Base-by-base conservation (phyloP, 768 basidiomycete species). In the Mycena leptocephala region DNA sequence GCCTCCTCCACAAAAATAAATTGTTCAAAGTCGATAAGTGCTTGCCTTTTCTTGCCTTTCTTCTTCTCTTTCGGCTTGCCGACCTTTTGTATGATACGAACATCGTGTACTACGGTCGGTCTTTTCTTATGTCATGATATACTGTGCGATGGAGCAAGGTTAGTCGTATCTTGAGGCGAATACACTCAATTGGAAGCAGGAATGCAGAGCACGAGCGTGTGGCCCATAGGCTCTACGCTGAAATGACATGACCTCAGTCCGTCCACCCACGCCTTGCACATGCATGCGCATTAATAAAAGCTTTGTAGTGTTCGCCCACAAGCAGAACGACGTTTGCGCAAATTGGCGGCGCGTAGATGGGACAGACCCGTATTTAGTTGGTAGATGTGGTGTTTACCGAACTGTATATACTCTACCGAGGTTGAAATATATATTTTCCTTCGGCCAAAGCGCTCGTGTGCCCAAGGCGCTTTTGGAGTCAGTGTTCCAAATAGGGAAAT, bases 61-160 rank as follows among this genome's bases (percentile, higher is more conserved):
- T 41, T 41, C 39, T 55, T 53, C 22, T 28, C 63, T 24, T 61
- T 48, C 24, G n/a, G n/a, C n/a, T n/a, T n/a, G n/a, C n/a, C n/a
- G n/a, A n/a, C n/a, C 33, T 37, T 24, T 64, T 70, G 70, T 76
- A 76, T 67, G 75, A 63, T 76, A 76, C 75, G 62, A 76, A 76
- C 35, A 10, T 76, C 70, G 75, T 76, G 75, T 76, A 76, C 75
- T 76, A 76, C 75, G 75, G 75, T 76, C 64, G 75, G 75, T 76
- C 70, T 76, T 71, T 71, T 68, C 56, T 62, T 76, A 75, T 76
- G 55, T 48, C 39, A 65, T 72, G 33, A 59, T 58, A 53, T 22
- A 62, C 51, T 33, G 46, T 68, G 37, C 55, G 30, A 32, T 37
- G 32, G 69, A n/a, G 70, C 41, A 76, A 76, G 75, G 75, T 76